phyloP scores from a whole-genome alignment of 2,329 filamentous ascomycete species.

The Alternaria hordeiaustralica region DNA sequence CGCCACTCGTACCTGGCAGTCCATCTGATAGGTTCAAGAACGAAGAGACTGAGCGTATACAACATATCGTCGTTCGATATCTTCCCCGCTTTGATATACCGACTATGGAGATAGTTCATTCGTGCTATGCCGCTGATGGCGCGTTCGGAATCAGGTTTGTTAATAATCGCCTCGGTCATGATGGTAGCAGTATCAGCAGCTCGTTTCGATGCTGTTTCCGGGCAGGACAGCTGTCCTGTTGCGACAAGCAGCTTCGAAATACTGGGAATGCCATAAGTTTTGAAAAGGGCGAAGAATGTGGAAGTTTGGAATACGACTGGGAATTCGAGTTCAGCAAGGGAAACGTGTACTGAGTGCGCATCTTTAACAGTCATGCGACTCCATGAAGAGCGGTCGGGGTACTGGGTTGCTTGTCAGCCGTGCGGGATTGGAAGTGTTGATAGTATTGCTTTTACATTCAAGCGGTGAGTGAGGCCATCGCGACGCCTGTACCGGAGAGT shows the following conservation, averaged over 20 bases:
- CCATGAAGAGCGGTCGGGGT: not conserved
- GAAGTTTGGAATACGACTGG: not conserved
- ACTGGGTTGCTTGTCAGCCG: not conserved
- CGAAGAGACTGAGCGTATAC: constrained; percentile 70
- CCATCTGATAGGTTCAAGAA: constrained; percentile 70
- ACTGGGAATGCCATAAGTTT: constrained; percentile 47
- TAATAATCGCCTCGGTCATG: constrained; percentile 39
- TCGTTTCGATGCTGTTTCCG: constrained; percentile 31
- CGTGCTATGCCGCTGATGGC: constrained; percentile 60
- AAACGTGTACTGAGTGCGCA: not conserved
- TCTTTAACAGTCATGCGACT: not conserved
- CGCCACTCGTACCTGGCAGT: constrained; percentile 74
- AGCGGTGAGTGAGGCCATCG: not conserved
- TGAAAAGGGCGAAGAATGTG: constrained; percentile 11
- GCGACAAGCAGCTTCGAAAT: constrained; percentile 46
- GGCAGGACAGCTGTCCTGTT: constrained; percentile 40
- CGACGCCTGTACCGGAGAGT: not conserved
- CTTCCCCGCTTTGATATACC: constrained; percentile 63
- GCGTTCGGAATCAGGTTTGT: constrained; percentile 43
- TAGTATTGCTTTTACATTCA: not conserved
- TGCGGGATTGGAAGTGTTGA: not conserved
- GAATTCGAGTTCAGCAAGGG: not conserved
- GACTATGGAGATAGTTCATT: constrained; percentile 68
- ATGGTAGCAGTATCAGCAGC: constrained; percentile 43
- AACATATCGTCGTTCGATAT: constrained; percentile 70